Percentiles rank a stretch among this genome's conserved stretches.
These are phyloP conservation scores for Starmerella apis DNA, from an alignment of 805 yeast species.

Conservation along the genomic window DNA sequence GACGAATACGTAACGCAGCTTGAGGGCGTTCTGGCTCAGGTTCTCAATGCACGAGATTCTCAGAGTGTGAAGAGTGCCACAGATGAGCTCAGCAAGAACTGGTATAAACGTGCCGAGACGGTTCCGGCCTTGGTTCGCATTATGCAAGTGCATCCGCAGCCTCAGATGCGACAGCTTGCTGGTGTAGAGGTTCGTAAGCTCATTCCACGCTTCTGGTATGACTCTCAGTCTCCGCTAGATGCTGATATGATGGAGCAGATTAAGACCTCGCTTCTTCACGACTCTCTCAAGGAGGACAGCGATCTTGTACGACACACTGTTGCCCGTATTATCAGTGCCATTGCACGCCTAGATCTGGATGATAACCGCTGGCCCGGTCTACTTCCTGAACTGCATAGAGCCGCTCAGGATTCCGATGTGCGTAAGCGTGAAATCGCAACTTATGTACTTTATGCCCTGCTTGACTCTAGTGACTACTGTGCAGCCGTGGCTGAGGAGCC, in stretches of 20 bases:
- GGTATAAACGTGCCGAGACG: conserved; percentile 58
- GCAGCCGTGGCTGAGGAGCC: conserved; percentile 27
- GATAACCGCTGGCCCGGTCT: conserved; percentile 65
- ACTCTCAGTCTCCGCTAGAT: conserved; percentile 33
- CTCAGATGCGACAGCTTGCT: conserved; percentile 77
- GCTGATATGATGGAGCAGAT: conserved; percentile 47
- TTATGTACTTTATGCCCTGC: conserved; percentile 62
- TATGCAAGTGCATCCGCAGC: conserved; percentile 56
- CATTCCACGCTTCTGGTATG: conserved; percentile 57
- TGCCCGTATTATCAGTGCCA: conserved; percentile 80
- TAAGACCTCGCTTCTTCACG: conserved; percentile 55
- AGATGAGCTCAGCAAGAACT: conserved; percentile 56
- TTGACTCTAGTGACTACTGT: conserved; percentile 41
- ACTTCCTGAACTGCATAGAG: conserved; percentile 57
- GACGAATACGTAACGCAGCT: conserved; percentile 42
- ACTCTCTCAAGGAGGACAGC: conserved; percentile 54
- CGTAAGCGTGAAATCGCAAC: conserved; percentile 70
- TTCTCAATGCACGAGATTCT: conserved; percentile 65
- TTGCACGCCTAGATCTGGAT: conserved; percentile 67
- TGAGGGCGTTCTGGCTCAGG: conserved; percentile 69
- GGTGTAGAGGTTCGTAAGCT: conserved; percentile 92
- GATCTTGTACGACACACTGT: conserved; percentile 73
- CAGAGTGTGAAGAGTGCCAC: conserved; percentile 77
- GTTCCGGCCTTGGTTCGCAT: conserved; percentile 77
- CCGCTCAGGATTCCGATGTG: conserved; percentile 49